Conservation (phyloP, 2,329 filamentous ascomycete species). For the Colletotrichum aenigma region DNA sequence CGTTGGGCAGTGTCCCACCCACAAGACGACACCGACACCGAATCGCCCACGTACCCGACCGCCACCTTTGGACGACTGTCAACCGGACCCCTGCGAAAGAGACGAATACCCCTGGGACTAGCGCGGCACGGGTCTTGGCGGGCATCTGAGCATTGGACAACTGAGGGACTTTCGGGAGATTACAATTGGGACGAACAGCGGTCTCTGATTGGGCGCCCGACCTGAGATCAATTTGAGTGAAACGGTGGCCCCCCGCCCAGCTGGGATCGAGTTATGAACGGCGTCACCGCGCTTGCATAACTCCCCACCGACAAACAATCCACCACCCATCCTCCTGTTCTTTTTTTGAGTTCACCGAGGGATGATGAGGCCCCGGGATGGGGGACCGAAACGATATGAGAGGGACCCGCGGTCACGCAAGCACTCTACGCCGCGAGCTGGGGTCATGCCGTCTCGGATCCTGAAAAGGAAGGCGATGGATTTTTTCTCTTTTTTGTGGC, state of each 20-base stretch:
- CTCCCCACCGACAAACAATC: not conserved
- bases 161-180: conserved; percentile 18
- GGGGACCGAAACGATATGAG: not conserved
- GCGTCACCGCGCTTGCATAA: not conserved
- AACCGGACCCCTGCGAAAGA: not conserved
- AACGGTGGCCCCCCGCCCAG: conserved; percentile 1
- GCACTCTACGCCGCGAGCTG: not conserved
- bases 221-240: conserved; percentile 9
- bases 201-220: not conserved
- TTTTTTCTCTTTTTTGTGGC: not conserved
- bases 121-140: not conserved
- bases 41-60: not conserved
- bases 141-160: not conserved
- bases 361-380: not conserved
- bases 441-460: not conserved
- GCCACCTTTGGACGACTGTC: not conserved
- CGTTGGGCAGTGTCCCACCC: not conserved
- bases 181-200: conserved; percentile 1
- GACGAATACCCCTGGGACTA: not conserved
- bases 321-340: not conserved
- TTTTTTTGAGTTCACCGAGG: not conserved
- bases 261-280: conserved; percentile 3
- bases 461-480: not conserved
- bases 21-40: not conserved
- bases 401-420: not conserved